Evolutionary conservation across 1,139 yeast genomes (phyloP).

Genomic region (Candida dubliniensis): DNA sequence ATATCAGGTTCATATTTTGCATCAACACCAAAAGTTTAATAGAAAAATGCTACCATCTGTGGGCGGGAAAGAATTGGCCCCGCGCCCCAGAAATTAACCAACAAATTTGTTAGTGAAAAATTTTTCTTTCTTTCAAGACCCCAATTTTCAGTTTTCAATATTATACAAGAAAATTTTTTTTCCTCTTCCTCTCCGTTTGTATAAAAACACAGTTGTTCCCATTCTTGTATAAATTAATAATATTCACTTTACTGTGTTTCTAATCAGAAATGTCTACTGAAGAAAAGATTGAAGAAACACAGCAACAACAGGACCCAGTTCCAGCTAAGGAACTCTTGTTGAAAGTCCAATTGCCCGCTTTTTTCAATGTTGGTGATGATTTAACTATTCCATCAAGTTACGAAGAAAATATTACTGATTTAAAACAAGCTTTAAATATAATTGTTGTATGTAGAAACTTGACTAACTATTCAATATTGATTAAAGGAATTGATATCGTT

Average conservation of each 20-base stretch:
- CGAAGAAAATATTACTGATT: slow-evolving; percentile 55
- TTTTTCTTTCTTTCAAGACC: too few species aligned
- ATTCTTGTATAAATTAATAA: background rate
- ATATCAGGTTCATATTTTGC: too few species aligned
- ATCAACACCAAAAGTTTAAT: too few species aligned
- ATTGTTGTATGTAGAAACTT: slow-evolving; percentile 57
- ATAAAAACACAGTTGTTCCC: too few species aligned
- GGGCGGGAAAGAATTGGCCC: too few species aligned
- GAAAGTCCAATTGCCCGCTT: slow-evolving; percentile 34
- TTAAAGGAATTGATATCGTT: slow-evolving; percentile 36
- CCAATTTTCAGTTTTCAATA: background rate
- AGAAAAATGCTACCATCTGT: too few species aligned
- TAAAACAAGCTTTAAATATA: slow-evolving; percentile 57
- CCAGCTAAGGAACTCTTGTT: slow-evolving; percentile 25
- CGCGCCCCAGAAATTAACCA: too few species aligned
- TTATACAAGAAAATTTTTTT: slow-evolving; percentile 3
- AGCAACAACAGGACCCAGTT: slow-evolving; percentile 15
- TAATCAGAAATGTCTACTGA: slow-evolving; percentile 14
- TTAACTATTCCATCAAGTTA: slow-evolving; percentile 20
- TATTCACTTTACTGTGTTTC: slow-evolving; percentile 1
- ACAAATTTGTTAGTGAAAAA: too few species aligned
- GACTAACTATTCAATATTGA: slow-evolving; percentile 57
- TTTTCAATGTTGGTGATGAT: slow-evolving; percentile 21
- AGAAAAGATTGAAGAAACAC: slow-evolving; percentile 10
- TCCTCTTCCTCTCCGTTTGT: background rate